Evolutionary conservation across 2,329 filamentous ascomycete genomes (phyloP).

Genomic region (Alternaria postmessia): DNA sequence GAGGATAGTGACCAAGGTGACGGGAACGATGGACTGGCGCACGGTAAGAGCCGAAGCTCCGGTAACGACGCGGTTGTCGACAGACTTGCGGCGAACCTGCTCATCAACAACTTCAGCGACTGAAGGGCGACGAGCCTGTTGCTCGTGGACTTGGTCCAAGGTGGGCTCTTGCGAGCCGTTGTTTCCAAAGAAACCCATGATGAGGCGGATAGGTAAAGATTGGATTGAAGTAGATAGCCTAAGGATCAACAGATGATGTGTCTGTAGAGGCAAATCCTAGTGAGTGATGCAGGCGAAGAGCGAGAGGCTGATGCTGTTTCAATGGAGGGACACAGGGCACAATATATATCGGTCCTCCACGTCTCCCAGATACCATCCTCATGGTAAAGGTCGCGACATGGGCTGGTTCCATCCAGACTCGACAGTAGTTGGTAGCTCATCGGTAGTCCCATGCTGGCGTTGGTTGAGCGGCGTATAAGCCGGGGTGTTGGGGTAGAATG

Average conservation of each 20-base stretch:
- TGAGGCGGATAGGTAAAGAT: conserved; percentile 8
- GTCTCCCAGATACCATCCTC: conserved; percentile 11
- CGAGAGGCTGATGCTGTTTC: conserved; percentile 26
- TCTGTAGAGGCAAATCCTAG: conserved; percentile 20
- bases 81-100: conserved; percentile 44
- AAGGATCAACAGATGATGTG: conserved; percentile 4
- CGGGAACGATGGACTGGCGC: conserved; percentile 58
- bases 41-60: conserved; percentile 53
- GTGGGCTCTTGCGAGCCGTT: conserved; percentile 44
- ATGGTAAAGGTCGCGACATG: conserved; percentile 23
- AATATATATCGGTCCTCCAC: conserved; percentile 29
- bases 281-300: conserved; percentile 23
- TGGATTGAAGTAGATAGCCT: not conserved
- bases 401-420: conserved; percentile 37
- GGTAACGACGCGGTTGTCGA: conserved; percentile 47
- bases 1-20: conserved; percentile 57
- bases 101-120: conserved; percentile 44
- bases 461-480: conserved; percentile 23
- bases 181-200: conserved; percentile 39
- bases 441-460: conserved; percentile 25
- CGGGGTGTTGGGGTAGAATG: conserved; percentile 18
- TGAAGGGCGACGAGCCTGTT: conserved; percentile 49
- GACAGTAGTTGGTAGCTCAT: conserved; percentile 20
- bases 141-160: conserved; percentile 46
- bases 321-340: conserved; percentile 18